Evolutionary conservation across 495 filamentous ascomycete genomes (phyloP), one percentile per base, ranked within the genome.

Genomic region (Tuber umbilicatum): DNA sequence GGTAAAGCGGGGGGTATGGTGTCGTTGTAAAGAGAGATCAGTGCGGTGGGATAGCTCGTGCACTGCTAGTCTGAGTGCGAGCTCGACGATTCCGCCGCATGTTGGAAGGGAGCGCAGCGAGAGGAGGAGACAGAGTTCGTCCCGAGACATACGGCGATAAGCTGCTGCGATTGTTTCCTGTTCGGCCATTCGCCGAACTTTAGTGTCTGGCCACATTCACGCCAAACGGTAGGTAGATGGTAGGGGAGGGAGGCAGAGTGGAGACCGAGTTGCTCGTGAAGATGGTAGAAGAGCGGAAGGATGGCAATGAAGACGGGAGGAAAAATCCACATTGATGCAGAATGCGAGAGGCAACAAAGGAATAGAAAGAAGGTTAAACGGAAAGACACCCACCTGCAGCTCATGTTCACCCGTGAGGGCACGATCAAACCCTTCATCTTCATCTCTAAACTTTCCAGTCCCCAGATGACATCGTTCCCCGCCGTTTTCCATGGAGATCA

Each of bases 41-140:
- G 77, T 77, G 70, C 78, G 80, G 47, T 80, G 80, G 17, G 80
- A 79, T 73, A 82, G 80, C 23, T 82, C 81, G 42, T 82, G 75
- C 45, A 82, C 73, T 1, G 80, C 81, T 3, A 82, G 80, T 23
- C 80, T 75, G 37, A 74, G 79, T 12, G 78, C 80, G 45, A 82
- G 81, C 73, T 82, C 80, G 37, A 77, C 55, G 9, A 64, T 43
- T n/a, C 73, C 60, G 40, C 81, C 81, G 31, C 70, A 77, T 14
- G 78, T 76, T 9, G 77, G 80, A 21, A 82, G 78, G 42, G 80
- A 81, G 35, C 81, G 80, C 39, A 82, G 78, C 7, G 70, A 70
- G 42, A 82, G 81, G n/a, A 82, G 77, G 27, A 82, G 78, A 27
- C 73, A 73, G 70, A 82, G 81, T 68, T 82, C 81, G 21, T 74